Base-by-base conservation (phyloP, 169 alveolate species). In the Cryptosporidium ryanae region DNA sequence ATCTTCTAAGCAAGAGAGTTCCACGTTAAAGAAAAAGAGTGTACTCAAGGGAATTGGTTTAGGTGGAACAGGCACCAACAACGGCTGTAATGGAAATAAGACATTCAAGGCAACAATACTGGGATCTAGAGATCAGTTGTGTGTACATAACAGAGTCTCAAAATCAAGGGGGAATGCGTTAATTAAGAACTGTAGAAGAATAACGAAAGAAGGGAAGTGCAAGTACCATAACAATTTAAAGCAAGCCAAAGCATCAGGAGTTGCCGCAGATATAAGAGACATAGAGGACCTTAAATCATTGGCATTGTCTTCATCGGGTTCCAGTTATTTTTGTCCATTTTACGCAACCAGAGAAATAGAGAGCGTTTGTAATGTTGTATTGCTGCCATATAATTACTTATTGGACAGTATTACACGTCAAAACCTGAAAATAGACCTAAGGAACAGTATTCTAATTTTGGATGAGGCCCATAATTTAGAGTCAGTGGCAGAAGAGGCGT, bases 401-500 rank as follows among this genome's bases (percentile, higher is more conserved):
- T 76, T 97, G 44, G 96, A 92, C 71, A 93, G 94, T 55, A 90
- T 92, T 38, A 82, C 95, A 23, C 91, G 97, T 38, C 93, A 93
- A 48, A 90, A 94, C 31, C 65, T 94, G 76, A 92, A 94, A 46
- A 81, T 97, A 6, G 84, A 92, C 50, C 81, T 96, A 44, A 82
- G 92, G 27, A 92, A 96, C 82, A 65, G 96, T 12, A 90, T 96
- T 21, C 82, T 97, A 23, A 94, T 97, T 46, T 95, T 97, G 49
- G 99, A 97, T 89, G 99, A 97, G 84, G 99, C 98, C 15, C 99
- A 97, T 84, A 97, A 97, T 90, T 91, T 96, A 15, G 97, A 94
- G 61, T 76, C 84, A 17, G 94, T 94, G 23, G 97, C 97, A 7
- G 98, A 95, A 82, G 94, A 89, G 21, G 97, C 96, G 2, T 93